These are phyloP conservation scores for Gnomoniopsis sp. DNA, from an alignment of 2,329 filamentous ascomycete genomes.

Conservation along the genomic window DNA sequence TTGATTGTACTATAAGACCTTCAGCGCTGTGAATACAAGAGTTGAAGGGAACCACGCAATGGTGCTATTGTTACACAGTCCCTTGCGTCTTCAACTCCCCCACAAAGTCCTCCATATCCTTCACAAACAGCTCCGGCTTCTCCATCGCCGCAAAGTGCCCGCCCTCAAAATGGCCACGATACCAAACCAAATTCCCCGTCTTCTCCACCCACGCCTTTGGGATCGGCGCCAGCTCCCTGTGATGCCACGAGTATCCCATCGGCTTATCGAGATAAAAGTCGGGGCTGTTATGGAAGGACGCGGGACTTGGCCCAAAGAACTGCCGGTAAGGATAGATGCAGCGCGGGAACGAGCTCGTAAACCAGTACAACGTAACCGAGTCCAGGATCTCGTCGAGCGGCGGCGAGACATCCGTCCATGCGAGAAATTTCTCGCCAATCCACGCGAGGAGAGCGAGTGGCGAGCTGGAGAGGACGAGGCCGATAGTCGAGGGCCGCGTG, in stretches of 20 bases:
- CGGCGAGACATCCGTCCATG: conserved; percentile 43
- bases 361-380: conserved; percentile 52
- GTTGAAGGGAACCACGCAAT: too few relatives aligned
- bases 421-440: conserved; percentile 54
- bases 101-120: conserved; percentile 41
- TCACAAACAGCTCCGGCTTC: conserved; percentile 34
- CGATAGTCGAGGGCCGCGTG: conserved; percentile 53
- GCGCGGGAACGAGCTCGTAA: conserved; percentile 45
- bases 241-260: conserved; percentile 43
- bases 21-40: too few relatives aligned
- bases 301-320: background rate
- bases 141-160: conserved; percentile 53
- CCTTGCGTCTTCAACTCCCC: background rate
- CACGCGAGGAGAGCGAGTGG: conserved; percentile 57
- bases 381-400: conserved; percentile 42
- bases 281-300: background rate
- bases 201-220: conserved; percentile 32
- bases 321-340: conserved; percentile 47
- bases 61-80: background rate
- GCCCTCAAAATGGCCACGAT: conserved; percentile 28
- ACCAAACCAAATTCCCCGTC: conserved; percentile 14
- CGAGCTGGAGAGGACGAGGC: conserved; percentile 47
- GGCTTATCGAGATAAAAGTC: conserved; percentile 31
- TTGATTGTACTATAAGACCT: too few relatives aligned
- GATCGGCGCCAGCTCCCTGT: conserved; percentile 34